Base-by-base conservation (phyloP, 1,284 basidiomycete species). In the Inonotus obliquus region DNA sequence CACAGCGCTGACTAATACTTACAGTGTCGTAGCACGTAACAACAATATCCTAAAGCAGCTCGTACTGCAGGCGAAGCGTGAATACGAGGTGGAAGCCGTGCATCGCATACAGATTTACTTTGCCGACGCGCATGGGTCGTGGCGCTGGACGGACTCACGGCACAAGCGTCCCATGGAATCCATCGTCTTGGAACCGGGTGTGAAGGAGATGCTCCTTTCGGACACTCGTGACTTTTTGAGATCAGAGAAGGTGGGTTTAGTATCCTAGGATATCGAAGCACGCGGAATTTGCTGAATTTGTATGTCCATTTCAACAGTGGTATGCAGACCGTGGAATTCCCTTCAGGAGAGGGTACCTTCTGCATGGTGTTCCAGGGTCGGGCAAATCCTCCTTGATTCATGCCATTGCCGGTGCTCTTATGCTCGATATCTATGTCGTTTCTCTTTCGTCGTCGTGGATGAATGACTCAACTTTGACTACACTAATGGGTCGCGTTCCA, bases 61-160 rank as follows among this genome's bases (percentile, higher is more conserved):
- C 63, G 89, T 92, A 44, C 81, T 91, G n/a, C 86, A 91, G 69
- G 89, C 89, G n/a, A 92, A 92, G 77, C 83, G 82, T 69, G 88
- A 90, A 69, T 92, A 92, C 69, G 90, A 92, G 73, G 88, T 88
- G 0, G 89, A 91, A 69, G 84, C 88, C 41, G 82, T 91, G 39
- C 89, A 92, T 69, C 82, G 89, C 51, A 89, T 92, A 66, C 88
- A 92, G 71, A 91, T 92, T 39, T 92, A 91, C 71, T 91, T 92
- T 70, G 90, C 90, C 13, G 89, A 91, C 72, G 87, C 87, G n/a
- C 88, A 92, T 72, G 90, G 89, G 29, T 85, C 83, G 56, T 92
- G 90, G 90, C 77, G 89, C 54, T 92, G 88, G 86, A 90, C 88
- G 0, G 89, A 91, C 71, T 89, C 87, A 14, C 77, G 89, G 47